Base-by-base conservation (phyloP, 1,139 yeast species). In the Williopsis jadinii region DNA sequence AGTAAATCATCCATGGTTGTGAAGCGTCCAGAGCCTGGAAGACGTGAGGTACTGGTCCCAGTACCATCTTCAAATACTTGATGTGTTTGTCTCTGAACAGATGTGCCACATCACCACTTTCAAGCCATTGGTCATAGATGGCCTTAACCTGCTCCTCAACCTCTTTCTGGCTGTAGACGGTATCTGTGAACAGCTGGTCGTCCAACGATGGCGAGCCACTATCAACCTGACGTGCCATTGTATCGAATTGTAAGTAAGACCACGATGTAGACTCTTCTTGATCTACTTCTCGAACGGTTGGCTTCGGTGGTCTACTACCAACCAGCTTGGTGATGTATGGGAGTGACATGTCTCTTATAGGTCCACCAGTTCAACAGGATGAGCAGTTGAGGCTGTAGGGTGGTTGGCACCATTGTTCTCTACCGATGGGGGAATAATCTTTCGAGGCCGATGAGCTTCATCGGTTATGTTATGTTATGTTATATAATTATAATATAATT, bases 1-100 rank as follows among this genome's bases (percentile, higher is more conserved):
- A 92, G 60, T 85, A 90, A 3, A 84, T 48, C 60, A 92, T 65
- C 98, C 98, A 94, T 0, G 95, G 81, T 48, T 84, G 90, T 24
- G 95, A 84, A 0, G 97, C 92, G 61, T 92, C 97, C 37, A 86
- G 66, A 0, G 63, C 58, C 11, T 48, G 67, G 64, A 38, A 64
- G 61, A 61, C 70, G 74, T 35, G 62, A 55, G 64, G 56, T 5
- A 68, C 59, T 3, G 60, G 51, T 0, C 88, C 84, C 28, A 84
- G 68, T 28, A 70, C 67, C 28, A 59, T 61, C 15, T 46, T 51
- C 24, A 84, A 62, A 36, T 70, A 67, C 26, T 58, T 49, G 14
- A 61, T 54, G 50, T 67, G 81, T 41, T 49, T 50, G 24, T 35
- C 36, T n/a, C 35, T 46, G 9, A 32, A 28, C 11, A 56, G 36